Base-by-base conservation (phyloP, 2,329 filamentous ascomycete genomes). In the Colletotrichum acutatum region DNA sequence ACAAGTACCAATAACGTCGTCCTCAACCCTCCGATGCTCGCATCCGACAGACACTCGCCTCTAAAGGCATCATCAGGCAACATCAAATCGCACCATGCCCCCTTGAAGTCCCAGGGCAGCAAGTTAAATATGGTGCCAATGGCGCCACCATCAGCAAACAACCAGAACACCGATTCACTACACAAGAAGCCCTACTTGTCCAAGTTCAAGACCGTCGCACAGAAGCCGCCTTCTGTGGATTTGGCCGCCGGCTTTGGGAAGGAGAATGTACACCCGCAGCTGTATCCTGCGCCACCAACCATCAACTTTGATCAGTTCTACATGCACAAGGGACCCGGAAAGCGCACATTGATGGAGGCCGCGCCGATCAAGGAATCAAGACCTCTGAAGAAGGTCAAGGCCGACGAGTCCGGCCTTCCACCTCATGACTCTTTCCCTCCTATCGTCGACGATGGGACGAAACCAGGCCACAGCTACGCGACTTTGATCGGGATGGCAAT, bases 401-500 rank as follows among this genome's bases (percentile, higher is more conserved):
- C 86, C 52, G 90, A 93, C 37, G 89, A 91, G 49, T 74, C 82
- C 77, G 74, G 78, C 68, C 84, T 95, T 5, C 94, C 95, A 4
- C 87, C 92, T 60, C 92, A 92, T 61, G 90, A 93, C 75, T 92
- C 95, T n/a, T 97, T 98, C 85, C 94, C 95, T 5, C 82, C 86
- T 5, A 90, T 98, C 37, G 86, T 92, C 71, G 97, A 98, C 79
- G 95, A 98, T 80, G 96, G 95, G 78, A 87, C 88, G 68, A 98
- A 99, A 82, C 97, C 97, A 6, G 90, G 91, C 5, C 95, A 96
- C 83, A 98, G 95, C 84, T 99, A 99, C 81, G 96, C 97, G 24
- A 94, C 93, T 77, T 89, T 99, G 77, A 98, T 98, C 76, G 97
- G 94, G 80, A 98, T 98, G 95, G 95, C 97, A 64, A 98, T 99